Evolutionary conservation across 1,284 basidiomycete species (phyloP), one percentile per base, ranked within the genome.

Genomic region (Austroboletus rostrupii): DNA sequence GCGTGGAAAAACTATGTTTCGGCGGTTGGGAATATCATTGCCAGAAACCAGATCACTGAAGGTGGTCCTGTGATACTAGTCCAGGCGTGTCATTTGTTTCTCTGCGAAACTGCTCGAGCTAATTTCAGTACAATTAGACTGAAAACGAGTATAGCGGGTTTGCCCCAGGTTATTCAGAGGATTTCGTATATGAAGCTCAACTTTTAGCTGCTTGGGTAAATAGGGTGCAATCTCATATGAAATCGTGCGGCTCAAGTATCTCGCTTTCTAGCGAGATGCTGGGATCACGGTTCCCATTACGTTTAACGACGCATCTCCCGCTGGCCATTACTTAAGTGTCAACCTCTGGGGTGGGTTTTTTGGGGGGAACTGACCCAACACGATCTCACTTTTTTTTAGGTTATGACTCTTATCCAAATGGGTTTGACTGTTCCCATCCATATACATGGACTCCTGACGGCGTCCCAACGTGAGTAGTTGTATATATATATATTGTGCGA

Each of bases 341-440:
- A 64, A 78, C 53, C 66, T 78, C 19, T 78, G 74, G 60, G 76
- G 76, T 72, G 49, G 16, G 51, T 55, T 39, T 13, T 28, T 7
- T 40, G 39, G 31, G 26, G 43, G 11, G 20, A 31, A 16, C 14
- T 38, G 3, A 19, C 43, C 23, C 26, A 37, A 26, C 23, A 26
- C 12, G 21, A 33, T 26, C 50, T 51, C 17, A 48, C 28, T 28
- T 43, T 28, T 35, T 12, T 47, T 19, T 42, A 62, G 68, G 69
- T 38, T 77, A 77, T 38, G 76, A 78, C 51, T 74, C 75, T n/a
- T 79, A 79, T 53, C 75, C 76, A 6, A 77, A 78, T 50, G 77
- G 76, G 0, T 82, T 83, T 57, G 77, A 83, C 58, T 82, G 80
- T 57, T 71, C 73, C 3, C 58, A 75, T 53, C 79, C 80, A 2